Conservation (phyloP, 2,329 filamentous ascomycete species). For the Metarhizium brunneum region DNA sequence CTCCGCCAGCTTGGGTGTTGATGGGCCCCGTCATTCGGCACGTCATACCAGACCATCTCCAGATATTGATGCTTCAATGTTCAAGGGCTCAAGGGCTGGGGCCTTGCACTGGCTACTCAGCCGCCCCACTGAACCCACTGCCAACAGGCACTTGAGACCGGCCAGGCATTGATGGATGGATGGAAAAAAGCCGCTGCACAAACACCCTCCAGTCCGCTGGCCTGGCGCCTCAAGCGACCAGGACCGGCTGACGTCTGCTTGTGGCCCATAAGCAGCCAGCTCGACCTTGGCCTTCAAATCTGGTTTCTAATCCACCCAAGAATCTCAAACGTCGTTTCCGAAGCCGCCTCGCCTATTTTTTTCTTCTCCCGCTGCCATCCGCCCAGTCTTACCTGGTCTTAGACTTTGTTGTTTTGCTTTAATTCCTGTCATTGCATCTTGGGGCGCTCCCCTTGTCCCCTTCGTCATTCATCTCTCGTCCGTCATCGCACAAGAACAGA, state of each 20-base stretch:
- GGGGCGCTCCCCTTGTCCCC: not conserved
- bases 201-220: too few relatives aligned
- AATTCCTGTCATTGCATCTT: not conserved
- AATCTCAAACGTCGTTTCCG: not conserved
- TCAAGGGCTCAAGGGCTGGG: too few relatives aligned
- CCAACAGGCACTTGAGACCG: too few relatives aligned
- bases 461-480: not conserved
- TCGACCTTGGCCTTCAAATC: not conserved
- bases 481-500: not conserved
- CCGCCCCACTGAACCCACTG: too few relatives aligned
- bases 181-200: too few relatives aligned
- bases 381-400: not conserved
- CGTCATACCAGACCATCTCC: too few relatives aligned
- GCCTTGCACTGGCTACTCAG: too few relatives aligned
- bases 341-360: not conserved
- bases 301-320: not conserved
- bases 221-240: not conserved
- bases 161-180: too few relatives aligned
- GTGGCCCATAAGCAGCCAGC: not conserved
- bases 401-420: not conserved
- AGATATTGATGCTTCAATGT: too few relatives aligned
- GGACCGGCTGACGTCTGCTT: too few relatives aligned
- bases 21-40: too few relatives aligned
- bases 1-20: too few relatives aligned
- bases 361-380: not conserved